Percentiles rank a stretch among this genome's conserved stretches.
Conservation (phyloP, 257 asterid species). For the Echium plantagineum region DNA sequence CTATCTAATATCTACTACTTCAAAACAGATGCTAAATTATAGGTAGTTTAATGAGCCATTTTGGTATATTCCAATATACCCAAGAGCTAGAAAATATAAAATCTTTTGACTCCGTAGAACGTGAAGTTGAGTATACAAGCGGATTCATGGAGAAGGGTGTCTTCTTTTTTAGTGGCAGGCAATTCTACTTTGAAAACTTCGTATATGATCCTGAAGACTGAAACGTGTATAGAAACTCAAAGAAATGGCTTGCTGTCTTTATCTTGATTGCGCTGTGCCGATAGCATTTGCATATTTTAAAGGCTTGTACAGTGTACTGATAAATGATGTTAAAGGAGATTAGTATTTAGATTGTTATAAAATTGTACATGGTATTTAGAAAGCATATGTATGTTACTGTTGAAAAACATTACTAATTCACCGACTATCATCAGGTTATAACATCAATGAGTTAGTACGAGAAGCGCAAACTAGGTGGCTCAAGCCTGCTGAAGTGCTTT, state of each 20-base stretch:
- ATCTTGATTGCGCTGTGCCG: neutral
- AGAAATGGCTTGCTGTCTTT: neutral
- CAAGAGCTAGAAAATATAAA: too few species aligned
- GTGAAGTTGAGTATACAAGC: too few species aligned
- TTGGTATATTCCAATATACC: too few species aligned
- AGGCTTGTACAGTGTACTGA: neutral
- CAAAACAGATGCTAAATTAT: too few species aligned
- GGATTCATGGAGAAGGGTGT: neutral
- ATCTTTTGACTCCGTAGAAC: too few species aligned
- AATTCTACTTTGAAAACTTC: neutral
- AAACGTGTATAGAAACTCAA: neutral
- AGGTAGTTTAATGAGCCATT: too few species aligned
- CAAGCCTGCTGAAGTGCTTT: constrained; percentile 76
- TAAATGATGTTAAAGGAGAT: neutral
- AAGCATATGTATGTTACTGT: neutral
- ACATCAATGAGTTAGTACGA: constrained; percentile 43
- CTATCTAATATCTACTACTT: too few species aligned
- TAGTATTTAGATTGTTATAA: too few species aligned
- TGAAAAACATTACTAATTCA: neutral
- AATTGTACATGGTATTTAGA: too few species aligned
- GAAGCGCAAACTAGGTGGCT: constrained; percentile 94
- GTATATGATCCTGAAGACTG: neutral
- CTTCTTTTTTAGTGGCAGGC: too few species aligned
- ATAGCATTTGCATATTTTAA: too few species aligned
- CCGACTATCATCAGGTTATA: constrained; percentile 39